phyloP scores from a whole-genome alignment of 495 filamentous ascomycete species.

The Cairneyella variabilis region DNA sequence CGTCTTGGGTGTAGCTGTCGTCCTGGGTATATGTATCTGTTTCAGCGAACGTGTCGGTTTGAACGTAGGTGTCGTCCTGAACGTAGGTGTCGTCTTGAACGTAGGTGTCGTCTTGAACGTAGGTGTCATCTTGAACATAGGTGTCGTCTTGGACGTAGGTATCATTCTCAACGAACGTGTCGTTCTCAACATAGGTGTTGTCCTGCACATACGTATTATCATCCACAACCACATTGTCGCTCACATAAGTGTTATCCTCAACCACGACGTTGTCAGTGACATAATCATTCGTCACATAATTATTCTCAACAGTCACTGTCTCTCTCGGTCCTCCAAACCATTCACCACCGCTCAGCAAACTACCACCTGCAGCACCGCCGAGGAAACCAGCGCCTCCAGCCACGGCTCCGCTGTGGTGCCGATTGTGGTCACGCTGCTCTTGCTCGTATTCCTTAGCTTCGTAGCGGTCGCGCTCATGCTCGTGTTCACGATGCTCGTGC shows the following conservation, averaged over 20 bases:
- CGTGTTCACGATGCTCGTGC: slow-evolving; percentile 6
- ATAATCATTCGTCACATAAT: background rate
- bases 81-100: slow-evolving; percentile 2
- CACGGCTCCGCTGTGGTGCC: background rate
- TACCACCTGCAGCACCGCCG: background rate
- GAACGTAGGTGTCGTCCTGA: background rate
- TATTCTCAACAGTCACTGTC: background rate
- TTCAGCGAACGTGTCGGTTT: slow-evolving; percentile 1
- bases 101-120: slow-evolving; percentile 5
- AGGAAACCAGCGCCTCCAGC: background rate
- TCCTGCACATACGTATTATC: slow-evolving; percentile 5
- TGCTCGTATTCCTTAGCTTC: background rate
- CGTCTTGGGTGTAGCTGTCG: background rate
- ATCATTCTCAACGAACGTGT: background rate
- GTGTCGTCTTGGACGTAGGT: background rate
- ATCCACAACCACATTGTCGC: background rate
- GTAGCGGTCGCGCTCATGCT: background rate
- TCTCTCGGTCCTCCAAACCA: background rate
- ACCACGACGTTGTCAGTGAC: too few relatives aligned
- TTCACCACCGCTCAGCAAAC: background rate
- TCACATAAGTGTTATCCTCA: slow-evolving; percentile 2
- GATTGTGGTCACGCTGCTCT: background rate
- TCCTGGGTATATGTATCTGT: slow-evolving; percentile 1
- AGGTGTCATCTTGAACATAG: background rate
- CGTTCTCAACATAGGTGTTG: slow-evolving; percentile 4